Conservation (phyloP, 495 filamentous ascomycete genomes). For the Parathielavia appendiculata region DNA sequence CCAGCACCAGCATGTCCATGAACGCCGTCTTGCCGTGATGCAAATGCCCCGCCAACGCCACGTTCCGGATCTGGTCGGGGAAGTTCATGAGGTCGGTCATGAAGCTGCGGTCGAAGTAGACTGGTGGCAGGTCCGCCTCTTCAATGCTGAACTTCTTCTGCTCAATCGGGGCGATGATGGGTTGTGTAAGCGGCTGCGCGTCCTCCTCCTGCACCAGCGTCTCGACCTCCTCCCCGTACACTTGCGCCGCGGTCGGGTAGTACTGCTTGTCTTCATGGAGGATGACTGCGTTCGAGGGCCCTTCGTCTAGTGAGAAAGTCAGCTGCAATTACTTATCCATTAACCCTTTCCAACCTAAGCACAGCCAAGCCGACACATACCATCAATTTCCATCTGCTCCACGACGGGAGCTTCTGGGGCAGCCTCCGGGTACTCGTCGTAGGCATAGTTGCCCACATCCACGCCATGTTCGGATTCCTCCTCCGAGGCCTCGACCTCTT, state of each 20-base stretch:
- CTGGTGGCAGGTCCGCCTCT: conserved; percentile 83
- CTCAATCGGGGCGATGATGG: conserved; percentile 88
- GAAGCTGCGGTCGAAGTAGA: conserved; percentile 76
- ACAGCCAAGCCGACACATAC: conserved; percentile 36
- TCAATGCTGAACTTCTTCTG: conserved; percentile 94
- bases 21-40: conserved; percentile 98
- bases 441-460: conserved; percentile 69
- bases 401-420: conserved; percentile 60
- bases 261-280: conserved; percentile 99
- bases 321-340: conserved; percentile 15
- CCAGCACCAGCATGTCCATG: conserved; percentile 95
- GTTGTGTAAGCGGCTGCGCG: conserved; percentile 83
- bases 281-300: conserved; percentile 93
- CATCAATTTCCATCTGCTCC: conserved; percentile 92
- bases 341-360: too few species aligned
- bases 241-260: conserved; percentile 91
- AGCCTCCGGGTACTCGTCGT: conserved; percentile 67
- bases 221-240: conserved; percentile 91
- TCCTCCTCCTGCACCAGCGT: conserved; percentile 96
- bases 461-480: conserved; percentile 74
- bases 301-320: conserved; percentile 51
- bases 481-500: conserved; percentile 77
- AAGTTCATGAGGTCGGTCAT: conserved; percentile 96
- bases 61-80: conserved; percentile 87
- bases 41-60: conserved; percentile 85